These are phyloP conservation scores for Daedalea quercina DNA, from an alignment of 768 basidiomycete species.

Conservation along the genomic window DNA sequence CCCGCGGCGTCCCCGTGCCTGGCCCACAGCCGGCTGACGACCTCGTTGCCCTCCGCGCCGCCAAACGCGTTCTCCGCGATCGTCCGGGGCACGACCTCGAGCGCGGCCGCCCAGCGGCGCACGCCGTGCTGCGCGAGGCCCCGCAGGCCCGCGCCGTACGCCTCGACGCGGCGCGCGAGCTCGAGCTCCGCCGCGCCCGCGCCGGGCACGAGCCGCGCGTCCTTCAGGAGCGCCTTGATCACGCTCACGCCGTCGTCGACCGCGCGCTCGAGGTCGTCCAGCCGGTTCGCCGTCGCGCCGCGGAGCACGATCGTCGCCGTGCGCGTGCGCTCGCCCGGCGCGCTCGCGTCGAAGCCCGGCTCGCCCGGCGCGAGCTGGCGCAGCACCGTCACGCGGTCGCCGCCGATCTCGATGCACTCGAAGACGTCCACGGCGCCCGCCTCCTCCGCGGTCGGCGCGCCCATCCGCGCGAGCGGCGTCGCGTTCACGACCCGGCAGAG, in stretches of 20 bases:
- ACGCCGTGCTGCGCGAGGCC: slow-evolving; percentile 93
- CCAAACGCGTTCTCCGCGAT: slow-evolving; percentile 94
- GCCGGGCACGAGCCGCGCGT: slow-evolving; percentile 84
- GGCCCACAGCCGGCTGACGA: slow-evolving; percentile 83
- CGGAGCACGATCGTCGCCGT: slow-evolving; percentile 94
- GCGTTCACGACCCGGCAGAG: slow-evolving; percentile 94
- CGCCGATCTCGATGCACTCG: slow-evolving; percentile 94
- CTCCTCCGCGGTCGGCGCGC: slow-evolving; percentile 94
- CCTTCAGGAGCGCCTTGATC: slow-evolving; percentile 88
- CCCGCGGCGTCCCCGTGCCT: slow-evolving; percentile 78
- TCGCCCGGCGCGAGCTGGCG: slow-evolving; percentile 73
- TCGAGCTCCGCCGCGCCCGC: slow-evolving; percentile 94
- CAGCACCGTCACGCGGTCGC: slow-evolving; percentile 95
- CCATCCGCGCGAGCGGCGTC: slow-evolving; percentile 91
- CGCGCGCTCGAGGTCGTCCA: slow-evolving; percentile 95
- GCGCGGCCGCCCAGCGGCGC: slow-evolving; percentile 79
- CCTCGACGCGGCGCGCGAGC: slow-evolving; percentile 78
- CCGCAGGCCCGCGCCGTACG: slow-evolving; percentile 81
- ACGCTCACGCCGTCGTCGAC: slow-evolving; percentile 97
- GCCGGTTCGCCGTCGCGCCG: slow-evolving; percentile 88
- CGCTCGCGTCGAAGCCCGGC: slow-evolving; percentile 47
- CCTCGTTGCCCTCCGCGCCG: slow-evolving; percentile 88
- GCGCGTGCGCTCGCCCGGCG: slow-evolving; percentile 56
- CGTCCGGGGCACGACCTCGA: slow-evolving; percentile 90
- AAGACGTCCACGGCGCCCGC: slow-evolving; percentile 91